Evolutionary conservation across 2,329 filamentous ascomycete genomes (phyloP).

Genomic region (Atkinsonella texensis): DNA sequence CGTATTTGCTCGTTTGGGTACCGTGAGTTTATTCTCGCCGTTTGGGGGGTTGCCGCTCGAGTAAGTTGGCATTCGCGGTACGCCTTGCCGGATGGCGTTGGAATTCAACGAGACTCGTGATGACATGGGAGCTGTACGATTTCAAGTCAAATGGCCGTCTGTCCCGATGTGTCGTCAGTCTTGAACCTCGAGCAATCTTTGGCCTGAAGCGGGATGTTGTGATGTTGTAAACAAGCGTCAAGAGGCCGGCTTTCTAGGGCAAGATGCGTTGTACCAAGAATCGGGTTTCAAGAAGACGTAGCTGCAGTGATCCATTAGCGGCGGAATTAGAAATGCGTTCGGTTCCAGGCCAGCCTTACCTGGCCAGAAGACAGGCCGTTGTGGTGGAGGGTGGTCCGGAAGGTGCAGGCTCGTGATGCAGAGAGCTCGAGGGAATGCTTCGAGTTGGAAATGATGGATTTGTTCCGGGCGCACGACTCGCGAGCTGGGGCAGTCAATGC

Average conservation of each 20-base stretch:
- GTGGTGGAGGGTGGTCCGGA: background rate
- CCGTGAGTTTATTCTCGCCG: constrained; percentile 19
- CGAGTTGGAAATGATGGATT: background rate
- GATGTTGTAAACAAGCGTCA: no score
- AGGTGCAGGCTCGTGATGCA: background rate
- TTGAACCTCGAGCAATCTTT: background rate
- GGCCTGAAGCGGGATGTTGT: no score
- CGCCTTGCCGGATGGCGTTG: constrained; percentile 18
- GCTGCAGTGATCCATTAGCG: background rate
- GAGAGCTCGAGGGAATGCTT: background rate
- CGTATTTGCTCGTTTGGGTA: constrained; percentile 34
- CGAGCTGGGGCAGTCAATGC: background rate
- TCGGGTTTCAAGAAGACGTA: background rate
- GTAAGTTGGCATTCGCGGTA: constrained; percentile 19
- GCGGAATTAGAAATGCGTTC: background rate
- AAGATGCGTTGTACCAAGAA: no score
- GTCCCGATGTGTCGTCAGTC: background rate
- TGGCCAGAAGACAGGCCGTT: background rate
- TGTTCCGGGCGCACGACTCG: background rate
- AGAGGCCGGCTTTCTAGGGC: no score
- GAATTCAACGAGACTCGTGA: constrained; percentile 17
- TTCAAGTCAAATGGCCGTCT: constrained; percentile 11
- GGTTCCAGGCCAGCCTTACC: background rate
- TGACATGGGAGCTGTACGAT: constrained; percentile 21
- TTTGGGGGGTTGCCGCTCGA: constrained; percentile 16